Evolutionary conservation across 768 basidiomycete genomes (phyloP).

Genomic region (Mycena rebaudengoi): DNA sequence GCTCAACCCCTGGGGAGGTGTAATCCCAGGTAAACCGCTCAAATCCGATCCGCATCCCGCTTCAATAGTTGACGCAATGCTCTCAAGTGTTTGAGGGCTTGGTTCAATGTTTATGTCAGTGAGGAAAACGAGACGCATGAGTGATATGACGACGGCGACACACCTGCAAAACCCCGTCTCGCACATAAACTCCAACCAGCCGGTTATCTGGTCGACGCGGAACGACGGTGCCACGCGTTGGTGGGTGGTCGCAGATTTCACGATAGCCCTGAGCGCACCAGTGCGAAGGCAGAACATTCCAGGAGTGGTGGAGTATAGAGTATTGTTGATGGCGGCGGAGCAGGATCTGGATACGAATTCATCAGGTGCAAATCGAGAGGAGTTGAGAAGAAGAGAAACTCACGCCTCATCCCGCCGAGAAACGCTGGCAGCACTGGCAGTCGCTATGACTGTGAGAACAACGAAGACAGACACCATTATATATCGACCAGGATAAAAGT

Average conservation of each 20-base stretch:
- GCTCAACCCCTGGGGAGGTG: not conserved
- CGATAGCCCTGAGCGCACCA: not conserved
- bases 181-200: not conserved
- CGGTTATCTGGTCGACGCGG: not conserved
- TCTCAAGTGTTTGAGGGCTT: not conserved
- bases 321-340: not conserved
- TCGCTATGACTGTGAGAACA: not conserved
- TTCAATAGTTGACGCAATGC: not conserved
- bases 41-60: not conserved
- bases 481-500: not conserved
- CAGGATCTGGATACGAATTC: not conserved
- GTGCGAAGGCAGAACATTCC: not conserved
- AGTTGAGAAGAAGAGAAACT: not conserved
- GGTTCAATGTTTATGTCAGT: no score
- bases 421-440: not conserved
- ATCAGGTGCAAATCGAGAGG: not conserved
- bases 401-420: not conserved
- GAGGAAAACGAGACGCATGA: no score
- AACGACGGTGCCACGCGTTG: no score
- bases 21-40: not conserved
- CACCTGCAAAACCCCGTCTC: not conserved
- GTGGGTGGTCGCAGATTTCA: not conserved
- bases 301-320: not conserved
- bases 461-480: not conserved
- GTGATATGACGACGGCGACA: not conserved